A percentile compares a stretch with the other conserved stretches of the same genome.
Conservation (phyloP, 1,139 yeast species). For the Trichomonascaceae sp. region DNA sequence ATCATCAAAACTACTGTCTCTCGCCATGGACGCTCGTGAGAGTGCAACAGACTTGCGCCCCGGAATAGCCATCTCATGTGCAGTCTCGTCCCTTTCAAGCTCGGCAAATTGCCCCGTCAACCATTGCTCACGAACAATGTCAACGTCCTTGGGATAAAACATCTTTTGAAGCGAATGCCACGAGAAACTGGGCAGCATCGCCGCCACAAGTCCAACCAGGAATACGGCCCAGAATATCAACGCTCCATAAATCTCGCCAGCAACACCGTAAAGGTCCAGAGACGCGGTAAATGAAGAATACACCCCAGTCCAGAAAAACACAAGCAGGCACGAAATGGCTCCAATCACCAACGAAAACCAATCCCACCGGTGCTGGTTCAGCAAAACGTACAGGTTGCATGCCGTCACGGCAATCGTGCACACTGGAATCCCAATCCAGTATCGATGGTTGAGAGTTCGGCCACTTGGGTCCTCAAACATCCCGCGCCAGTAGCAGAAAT, state of each 20-base stretch:
- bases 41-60: neutral
- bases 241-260: slow-evolving; percentile 58
- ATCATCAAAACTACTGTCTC: slow-evolving; percentile 1
- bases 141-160: slow-evolving; percentile 65
- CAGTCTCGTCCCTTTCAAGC: neutral
- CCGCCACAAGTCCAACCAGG: slow-evolving; percentile 55
- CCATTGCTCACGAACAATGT: slow-evolving; percentile 63
- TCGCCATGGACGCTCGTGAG: neutral
- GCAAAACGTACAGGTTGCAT: slow-evolving; percentile 64
- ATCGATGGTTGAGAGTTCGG: slow-evolving; percentile 63
- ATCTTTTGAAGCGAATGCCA: slow-evolving; percentile 50
- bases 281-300: slow-evolving; percentile 57
- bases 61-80: neutral
- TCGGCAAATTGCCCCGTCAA: slow-evolving; percentile 13
- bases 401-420: slow-evolving; percentile 68
- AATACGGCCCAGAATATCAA: slow-evolving; percentile 74
- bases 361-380: slow-evolving; percentile 91
- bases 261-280: slow-evolving; percentile 66
- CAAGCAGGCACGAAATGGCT: slow-evolving; percentile 48
- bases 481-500: slow-evolving; percentile 44
- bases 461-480: slow-evolving; percentile 54
- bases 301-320: slow-evolving; percentile 82
- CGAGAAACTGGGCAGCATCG: slow-evolving; percentile 66
- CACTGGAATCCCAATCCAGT: slow-evolving; percentile 70
- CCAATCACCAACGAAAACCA: slow-evolving; percentile 62